phyloP scores from a whole-genome alignment of 225 moss, liverwort and hornwort genomes.

The Anthoceros angustus region DNA sequence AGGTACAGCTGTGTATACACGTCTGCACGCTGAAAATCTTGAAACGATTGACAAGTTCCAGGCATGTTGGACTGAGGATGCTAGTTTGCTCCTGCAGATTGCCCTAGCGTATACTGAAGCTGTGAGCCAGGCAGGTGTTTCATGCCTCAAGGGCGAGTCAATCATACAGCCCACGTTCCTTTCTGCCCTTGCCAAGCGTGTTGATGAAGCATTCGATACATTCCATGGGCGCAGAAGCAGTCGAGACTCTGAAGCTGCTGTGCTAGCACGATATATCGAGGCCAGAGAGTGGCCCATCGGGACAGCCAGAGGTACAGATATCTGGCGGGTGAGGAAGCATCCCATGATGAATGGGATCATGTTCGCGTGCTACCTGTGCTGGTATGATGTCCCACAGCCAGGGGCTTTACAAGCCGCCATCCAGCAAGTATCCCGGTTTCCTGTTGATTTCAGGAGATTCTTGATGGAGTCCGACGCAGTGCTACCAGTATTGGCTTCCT shows the following conservation, averaged over 20 bases:
- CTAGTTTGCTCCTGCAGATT: conserved; percentile 13
- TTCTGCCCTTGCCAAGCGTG: conserved; percentile 69
- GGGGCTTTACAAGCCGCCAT: conserved; percentile 46
- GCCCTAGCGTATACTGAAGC: conserved; percentile 84
- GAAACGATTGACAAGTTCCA: not conserved
- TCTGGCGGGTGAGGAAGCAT: conserved; percentile 20
- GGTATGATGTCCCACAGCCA: conserved; percentile 80
- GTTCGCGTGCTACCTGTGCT: conserved; percentile 80
- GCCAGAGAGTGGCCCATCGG: conserved; percentile 43
- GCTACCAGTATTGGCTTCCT: conserved; percentile 64
- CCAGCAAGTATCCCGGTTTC: conserved; percentile 35
- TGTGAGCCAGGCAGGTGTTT: conserved; percentile 31
- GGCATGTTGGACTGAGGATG: not conserved
- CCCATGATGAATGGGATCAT: conserved; percentile 32
- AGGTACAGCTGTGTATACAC: conserved; percentile 11
- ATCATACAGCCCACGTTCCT: conserved; percentile 77
- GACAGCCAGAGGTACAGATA: conserved; percentile 19
- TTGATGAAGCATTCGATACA: conserved; percentile 63
- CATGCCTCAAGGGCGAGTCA: conserved; percentile 23
- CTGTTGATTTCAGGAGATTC: conserved; percentile 36
- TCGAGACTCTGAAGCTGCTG: conserved; percentile 29
- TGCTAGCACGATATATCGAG: conserved; percentile 53
- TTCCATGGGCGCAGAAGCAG: conserved; percentile 8
- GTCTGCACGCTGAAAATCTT: too few species aligned
- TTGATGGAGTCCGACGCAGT: conserved; percentile 34